Evolutionary conservation across 371 early-diverging fungal genomes (phyloP), one percentile per base, ranked within the genome.

Genomic region (Thermomucor indicae-seudaticae): DNA sequence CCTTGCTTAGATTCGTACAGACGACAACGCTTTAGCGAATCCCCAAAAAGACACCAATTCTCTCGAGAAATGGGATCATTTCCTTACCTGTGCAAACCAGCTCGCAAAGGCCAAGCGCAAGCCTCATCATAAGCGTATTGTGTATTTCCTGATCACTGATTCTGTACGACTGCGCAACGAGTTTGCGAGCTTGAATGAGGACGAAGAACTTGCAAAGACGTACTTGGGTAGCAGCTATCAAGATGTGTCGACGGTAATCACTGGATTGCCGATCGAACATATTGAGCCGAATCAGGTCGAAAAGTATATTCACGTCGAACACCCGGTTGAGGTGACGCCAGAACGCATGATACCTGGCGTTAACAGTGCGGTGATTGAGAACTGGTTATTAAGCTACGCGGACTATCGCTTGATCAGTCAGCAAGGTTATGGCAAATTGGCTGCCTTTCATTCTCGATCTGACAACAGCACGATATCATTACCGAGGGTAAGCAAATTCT

Each of bases 71-170:
- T 76, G 72, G 68, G 64, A 64, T 24, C 68, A 76, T 40, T 76
- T 72, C 23, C 57, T 76, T 24, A 64, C 57, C 31, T 76, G 77
- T 31, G 77, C 77, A 20, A 64, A 68, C 34, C 64, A 70, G 40
- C 30, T 76, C 6, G 63, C 68, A 14, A 57, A 57, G 10, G 60
- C 60, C 39, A 62, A 64, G 14, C 64, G 63, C 22, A 16, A 61
- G 28, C 49, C 63, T 2, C 68, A 72, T 25, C 77, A 76, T 42
- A 53, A 56, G 19, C 70, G 57, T 27, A 56, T 72, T 1, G 69
- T 72, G 1, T 76, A 68, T 41, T 76, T 72, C 39, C 41, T 76
- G 12, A 58, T 76, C 25, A 76, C 77, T 2, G 77, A 76, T 39
- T 72, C 73, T 5, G 48, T 43, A 6, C 57, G 54, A 30, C 50